phyloP scores from a whole-genome alignment of 371 early-diverging fungal species.

The Zychaea mexicana region DNA sequence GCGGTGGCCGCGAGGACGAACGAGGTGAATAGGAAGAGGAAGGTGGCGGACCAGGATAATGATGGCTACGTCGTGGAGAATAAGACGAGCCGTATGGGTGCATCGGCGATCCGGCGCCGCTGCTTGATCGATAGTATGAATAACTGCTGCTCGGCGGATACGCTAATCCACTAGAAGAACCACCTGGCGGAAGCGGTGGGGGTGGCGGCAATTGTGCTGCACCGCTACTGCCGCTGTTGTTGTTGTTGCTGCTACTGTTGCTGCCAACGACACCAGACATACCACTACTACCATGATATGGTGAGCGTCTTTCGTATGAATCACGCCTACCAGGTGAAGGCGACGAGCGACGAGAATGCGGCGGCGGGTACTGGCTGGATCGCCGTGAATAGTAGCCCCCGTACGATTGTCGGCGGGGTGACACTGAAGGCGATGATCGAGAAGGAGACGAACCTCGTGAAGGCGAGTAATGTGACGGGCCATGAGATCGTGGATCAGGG shows the following conservation, averaged over 20 bases:
- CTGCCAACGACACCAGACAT: not conserved
- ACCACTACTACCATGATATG: not conserved
- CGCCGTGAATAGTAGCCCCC: slow-evolving; percentile 32
- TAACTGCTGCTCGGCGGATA: slow-evolving; percentile 1
- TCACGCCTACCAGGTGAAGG: slow-evolving; percentile 36
- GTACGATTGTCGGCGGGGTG: slow-evolving; percentile 38
- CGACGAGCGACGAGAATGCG: slow-evolving; percentile 28
- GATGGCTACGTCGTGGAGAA: slow-evolving; percentile 9
- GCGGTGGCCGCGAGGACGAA: not conserved
- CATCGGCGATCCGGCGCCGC: slow-evolving; percentile 9
- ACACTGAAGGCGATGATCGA: slow-evolving; percentile 30
- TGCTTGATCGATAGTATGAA: slow-evolving; percentile 5
- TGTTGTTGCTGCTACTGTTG: slow-evolving; percentile 2
- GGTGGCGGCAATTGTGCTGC: not conserved
- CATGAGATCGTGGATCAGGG: slow-evolving; percentile 21
- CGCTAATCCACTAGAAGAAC: not conserved
- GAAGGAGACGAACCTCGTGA: slow-evolving; percentile 27
- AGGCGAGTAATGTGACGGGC: slow-evolving; percentile 23
- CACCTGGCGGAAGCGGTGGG: not conserved
- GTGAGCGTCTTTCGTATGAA: slow-evolving; percentile 27
- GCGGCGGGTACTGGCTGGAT: slow-evolving; percentile 8
- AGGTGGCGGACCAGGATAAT: slow-evolving; percentile 16
- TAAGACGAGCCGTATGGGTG: slow-evolving; percentile 14
- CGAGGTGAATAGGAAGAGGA: slow-evolving; percentile 2
- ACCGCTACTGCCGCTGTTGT: not conserved